Evolutionary conservation across 495 filamentous ascomycete species (phyloP).

Genomic region (Staphylotrichum tortipilum): DNA sequence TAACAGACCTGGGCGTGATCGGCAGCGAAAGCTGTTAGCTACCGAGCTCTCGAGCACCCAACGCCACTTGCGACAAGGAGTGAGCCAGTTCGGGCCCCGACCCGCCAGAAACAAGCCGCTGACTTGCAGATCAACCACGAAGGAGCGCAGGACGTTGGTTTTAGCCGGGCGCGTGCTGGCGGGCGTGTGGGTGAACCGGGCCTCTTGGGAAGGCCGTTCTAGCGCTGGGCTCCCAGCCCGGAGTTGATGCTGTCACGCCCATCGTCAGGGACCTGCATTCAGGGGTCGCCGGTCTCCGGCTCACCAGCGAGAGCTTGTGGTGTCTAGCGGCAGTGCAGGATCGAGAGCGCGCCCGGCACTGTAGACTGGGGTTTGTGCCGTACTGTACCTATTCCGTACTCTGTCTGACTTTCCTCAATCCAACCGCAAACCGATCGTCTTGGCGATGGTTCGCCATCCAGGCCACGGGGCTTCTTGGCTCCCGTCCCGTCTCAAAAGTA

Average conservation of each 20-base stretch:
- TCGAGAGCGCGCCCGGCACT: no score
- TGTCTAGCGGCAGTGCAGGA: no score
- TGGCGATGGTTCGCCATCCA: no score
- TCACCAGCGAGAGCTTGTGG: no score
- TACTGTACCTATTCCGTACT: no score
- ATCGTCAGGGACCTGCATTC: neutral
- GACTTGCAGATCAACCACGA: conserved; percentile 1
- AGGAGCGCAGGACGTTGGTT: neutral
- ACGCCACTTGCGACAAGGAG: conserved; percentile 5
- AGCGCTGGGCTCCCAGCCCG: neutral
- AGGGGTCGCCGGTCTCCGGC: neutral
- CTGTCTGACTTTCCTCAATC: no score
- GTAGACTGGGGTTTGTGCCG: no score
- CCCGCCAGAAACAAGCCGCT: neutral
- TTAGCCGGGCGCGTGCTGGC: conserved; percentile 13
- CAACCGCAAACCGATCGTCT: no score
- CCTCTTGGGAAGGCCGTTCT: neutral
- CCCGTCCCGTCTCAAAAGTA: conserved; percentile 6
- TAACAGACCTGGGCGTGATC: neutral
- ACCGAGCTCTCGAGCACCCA: neutral
- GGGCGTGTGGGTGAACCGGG: neutral
- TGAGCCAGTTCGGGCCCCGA: neutral
- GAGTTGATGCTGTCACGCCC: conserved; percentile 4
- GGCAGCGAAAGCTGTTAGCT: no score
- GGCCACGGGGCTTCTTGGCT: no score